Evolutionary conservation across 2,329 filamentous ascomycete species (phyloP), one percentile per base, ranked within the genome.

Genomic region (Cladorrhinum sp.): DNA sequence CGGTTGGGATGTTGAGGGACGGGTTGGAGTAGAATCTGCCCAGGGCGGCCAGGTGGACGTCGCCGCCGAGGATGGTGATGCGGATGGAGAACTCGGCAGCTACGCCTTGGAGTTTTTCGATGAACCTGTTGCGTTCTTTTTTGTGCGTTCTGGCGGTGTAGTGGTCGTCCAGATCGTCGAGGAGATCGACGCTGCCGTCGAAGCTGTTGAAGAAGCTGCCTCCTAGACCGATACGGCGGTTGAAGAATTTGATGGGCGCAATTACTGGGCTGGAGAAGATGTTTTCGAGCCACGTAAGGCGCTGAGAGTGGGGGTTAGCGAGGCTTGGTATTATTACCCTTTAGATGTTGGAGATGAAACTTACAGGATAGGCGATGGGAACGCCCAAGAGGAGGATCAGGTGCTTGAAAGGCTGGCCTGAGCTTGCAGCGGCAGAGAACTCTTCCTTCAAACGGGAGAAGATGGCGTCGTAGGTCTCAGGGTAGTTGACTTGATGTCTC

Each of bases 251-350:
- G 71, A 97, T 86, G 0, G 93, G 92, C 0, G 89, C 92, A 71
- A 97, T 93, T 23, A 97, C 68, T 0, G 94, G 93, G 63, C 91
- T 96, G 16, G 84, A 84, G 68, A 98, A 85, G 61, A 97, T 90
- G 70, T 96, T 97, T 73, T 98, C 94, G 3, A 97, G 82, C 94
- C 94, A 97, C n/a, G 93, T 95, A 58, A 97, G 81, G 68, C 94
- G 91, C 82, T 86, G 65, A n/a, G 2, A 14, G 64, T 30, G n/a
- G n/a, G 4, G 26, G 49, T 65, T 33, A 64, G 59, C 28, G 2
- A 3, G n/a, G n/a, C n/a, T n/a, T n/a, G n/a, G n/a, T n/a, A n/a
- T n/a, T n/a, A n/a, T n/a, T n/a, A n/a, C n/a, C n/a, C n/a, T 20
- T 9, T 9, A 21, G 20, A 5, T 3, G 8, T 18, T 46, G n/a